Conservation (phyloP, 495 filamentous ascomycete species). For the Penicillium turbatum region DNA sequence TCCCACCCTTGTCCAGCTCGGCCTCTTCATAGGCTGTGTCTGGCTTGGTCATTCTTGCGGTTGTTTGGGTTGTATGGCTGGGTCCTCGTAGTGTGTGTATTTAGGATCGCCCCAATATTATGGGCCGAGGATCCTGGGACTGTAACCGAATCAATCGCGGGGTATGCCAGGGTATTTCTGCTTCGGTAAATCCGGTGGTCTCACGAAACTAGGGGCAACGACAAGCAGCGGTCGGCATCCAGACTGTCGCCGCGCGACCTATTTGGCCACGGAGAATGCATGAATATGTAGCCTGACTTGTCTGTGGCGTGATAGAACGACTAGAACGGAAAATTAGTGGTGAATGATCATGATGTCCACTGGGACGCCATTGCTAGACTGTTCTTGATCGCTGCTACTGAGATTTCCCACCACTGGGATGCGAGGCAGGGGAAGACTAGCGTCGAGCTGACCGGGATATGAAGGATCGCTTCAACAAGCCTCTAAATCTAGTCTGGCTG, state of each 20-base stretch:
- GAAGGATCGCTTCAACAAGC: background rate
- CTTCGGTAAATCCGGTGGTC: background rate
- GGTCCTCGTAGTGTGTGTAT: background rate
- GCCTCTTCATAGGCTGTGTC: slow-evolving; percentile 2
- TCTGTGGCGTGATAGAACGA: background rate
- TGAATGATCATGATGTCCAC: slow-evolving; percentile 10
- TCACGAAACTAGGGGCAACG: background rate
- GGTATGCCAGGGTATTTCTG: slow-evolving; percentile 15
- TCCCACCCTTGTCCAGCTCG: slow-evolving; percentile 13
- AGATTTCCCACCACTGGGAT: slow-evolving; percentile 22
- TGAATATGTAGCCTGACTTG: background rate
- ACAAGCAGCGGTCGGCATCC: background rate
- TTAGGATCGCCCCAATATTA: background rate
- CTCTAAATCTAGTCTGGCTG: slow-evolving; percentile 1
- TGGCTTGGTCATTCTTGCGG: slow-evolving; percentile 1
- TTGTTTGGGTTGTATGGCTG: background rate
- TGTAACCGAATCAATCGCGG: background rate
- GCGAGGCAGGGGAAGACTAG: slow-evolving; percentile 8
- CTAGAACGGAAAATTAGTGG: slow-evolving; percentile 6
- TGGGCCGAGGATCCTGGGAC: background rate
- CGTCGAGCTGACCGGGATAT: background rate
- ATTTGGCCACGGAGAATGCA: slow-evolving; percentile 21
- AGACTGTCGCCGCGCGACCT: background rate
- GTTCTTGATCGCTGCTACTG: background rate
- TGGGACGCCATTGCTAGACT: background rate